Conservation (phyloP, 495 filamentous ascomycete genomes). For the Aspergillus avenaceus region DNA sequence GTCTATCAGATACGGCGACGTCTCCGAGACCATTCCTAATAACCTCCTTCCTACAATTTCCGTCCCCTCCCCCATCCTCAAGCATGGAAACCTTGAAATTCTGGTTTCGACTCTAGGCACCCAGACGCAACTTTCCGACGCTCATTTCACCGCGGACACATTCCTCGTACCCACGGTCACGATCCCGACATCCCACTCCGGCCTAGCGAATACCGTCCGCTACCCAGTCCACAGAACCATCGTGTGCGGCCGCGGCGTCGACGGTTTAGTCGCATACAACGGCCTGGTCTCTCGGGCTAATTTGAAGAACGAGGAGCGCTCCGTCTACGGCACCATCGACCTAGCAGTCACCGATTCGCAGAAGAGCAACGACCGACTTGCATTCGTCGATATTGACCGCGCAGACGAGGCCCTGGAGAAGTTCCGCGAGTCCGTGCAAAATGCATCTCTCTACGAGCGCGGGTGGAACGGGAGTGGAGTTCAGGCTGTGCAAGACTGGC, state of each 20-base stretch:
- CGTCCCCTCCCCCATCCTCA: conserved; percentile 66
- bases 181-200: conserved; percentile 56
- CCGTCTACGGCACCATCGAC: conserved; percentile 54
- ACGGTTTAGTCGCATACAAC: conserved; percentile 50
- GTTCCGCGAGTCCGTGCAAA: conserved; percentile 63
- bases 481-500: conserved; percentile 62
- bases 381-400: conserved; percentile 50
- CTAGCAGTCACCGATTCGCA: conserved; percentile 36
- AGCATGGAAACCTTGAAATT: conserved; percentile 69
- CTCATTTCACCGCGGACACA: conserved; percentile 48
- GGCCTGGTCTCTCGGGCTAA: conserved; percentile 33
- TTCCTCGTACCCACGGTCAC: conserved; percentile 72
- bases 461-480: conserved; percentile 70
- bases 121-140: conserved; percentile 31
- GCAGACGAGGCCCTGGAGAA: conserved; percentile 56
- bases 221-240: conserved; percentile 85
- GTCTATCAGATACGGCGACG: conserved; percentile 49
- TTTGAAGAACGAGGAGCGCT: conserved; percentile 32
- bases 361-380: conserved; percentile 23
- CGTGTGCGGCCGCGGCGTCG: conserved; percentile 65
- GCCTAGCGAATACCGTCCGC: conserved; percentile 58
- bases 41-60: conserved; percentile 51
- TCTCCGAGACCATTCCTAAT: conserved; percentile 35
- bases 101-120: conserved; percentile 59
- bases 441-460: conserved; percentile 66